Conservation (phyloP, 805 yeast genomes). For the Tetrapisispora fleetii region DNA sequence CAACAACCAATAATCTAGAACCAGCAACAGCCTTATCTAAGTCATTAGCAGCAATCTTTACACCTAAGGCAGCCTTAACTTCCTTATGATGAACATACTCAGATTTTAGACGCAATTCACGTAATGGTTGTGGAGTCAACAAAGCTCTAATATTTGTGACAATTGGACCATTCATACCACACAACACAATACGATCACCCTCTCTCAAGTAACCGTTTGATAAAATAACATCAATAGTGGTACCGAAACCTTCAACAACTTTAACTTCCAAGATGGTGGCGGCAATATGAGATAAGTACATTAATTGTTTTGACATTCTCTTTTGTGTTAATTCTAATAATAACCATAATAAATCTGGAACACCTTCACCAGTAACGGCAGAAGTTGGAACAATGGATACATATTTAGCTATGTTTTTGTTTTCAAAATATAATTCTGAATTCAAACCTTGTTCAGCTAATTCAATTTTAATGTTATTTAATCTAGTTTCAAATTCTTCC, state of each 20-base stretch:
- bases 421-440: constrained; percentile 92
- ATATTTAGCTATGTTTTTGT: constrained; percentile 84
- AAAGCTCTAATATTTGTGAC: constrained; percentile 93
- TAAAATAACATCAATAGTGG: constrained; percentile 93
- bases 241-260: constrained; percentile 97
- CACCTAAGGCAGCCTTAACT: constrained; percentile 98
- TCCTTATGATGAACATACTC: constrained; percentile 94
- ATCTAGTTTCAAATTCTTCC: constrained; percentile 84
- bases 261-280: constrained; percentile 96
- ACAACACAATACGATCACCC: constrained; percentile 89
- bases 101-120: constrained; percentile 94
- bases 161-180: constrained; percentile 98
- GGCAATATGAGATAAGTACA: constrained; percentile 82
- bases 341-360: constrained; percentile 95
- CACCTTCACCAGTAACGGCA: constrained; percentile 99
- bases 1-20: constrained; percentile 88
- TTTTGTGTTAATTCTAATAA: constrained; percentile 91
- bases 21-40: constrained; percentile 99
- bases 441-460: constrained; percentile 97
- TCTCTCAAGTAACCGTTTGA: constrained; percentile 94
- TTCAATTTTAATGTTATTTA: constrained; percentile 75
- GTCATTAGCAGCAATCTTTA: constrained; percentile 95
- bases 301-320: constrained; percentile 97
- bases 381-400: constrained; percentile 98
- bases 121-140: constrained; percentile 93